Evolutionary conservation across 371 early-diverging fungal genomes (phyloP), one percentile per base, ranked within the genome.

Genomic region (Mucor indicus): DNA sequence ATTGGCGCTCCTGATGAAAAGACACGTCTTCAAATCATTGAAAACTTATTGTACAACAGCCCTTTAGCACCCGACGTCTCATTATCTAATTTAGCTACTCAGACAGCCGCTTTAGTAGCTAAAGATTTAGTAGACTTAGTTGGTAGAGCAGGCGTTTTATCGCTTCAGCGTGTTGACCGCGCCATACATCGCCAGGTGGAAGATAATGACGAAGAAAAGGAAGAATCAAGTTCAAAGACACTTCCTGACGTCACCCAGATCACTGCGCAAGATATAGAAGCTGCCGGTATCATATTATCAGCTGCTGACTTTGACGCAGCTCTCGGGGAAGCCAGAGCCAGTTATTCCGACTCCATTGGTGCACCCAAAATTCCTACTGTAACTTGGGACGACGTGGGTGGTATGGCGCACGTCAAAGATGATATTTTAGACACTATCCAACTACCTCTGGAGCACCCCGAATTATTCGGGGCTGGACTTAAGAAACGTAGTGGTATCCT

Each of bases 331-430:
- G 85, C 92, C 3, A 81, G 96, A 20, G 77, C 90, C 16, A 80
- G 87, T 16, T 92, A 93, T 51, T 89, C 94, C 9, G 95, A 95
- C 40, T 83, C 86, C 11, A 90, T 96, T 42, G 98, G 98, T 11
- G 97, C 96, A 8, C 97, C 98, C 32, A 94, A 94, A 84, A 96
- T 96, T 46, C 96, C 98, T 4, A 87, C 84, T 39, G 95, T 99
- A 16, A 91, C 89, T 8, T 99, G 98, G 96, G 96, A 95, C 48
- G 99, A 99, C 71, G 95, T 99, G 19, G 99, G 99, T 48, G 99
- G 99, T 10, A 69, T 99, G 45, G 93, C 93, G 7, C 83, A 89
- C 36, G 98, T 98, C 37, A 99, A 99, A 64, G 87, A 91, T 53
- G 95, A 94, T 54, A 96, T 99, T 55, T 64, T 93, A 22, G 99